These are phyloP conservation scores for Lathyrus aphaca DNA, from an alignment of 306 rosid species.

Conservation along the genomic window DNA sequence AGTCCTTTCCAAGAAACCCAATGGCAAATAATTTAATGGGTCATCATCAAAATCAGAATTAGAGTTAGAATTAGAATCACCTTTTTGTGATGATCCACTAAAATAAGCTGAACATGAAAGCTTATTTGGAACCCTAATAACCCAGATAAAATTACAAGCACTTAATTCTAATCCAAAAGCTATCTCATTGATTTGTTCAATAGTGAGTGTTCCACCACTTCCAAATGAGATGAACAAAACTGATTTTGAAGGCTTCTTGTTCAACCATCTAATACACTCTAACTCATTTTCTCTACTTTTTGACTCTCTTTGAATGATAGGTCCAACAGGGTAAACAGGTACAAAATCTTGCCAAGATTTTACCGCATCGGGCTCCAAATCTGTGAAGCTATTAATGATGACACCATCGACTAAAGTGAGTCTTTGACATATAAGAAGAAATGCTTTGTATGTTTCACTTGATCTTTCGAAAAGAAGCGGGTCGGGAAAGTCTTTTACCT, in stretches of 20 bases:
- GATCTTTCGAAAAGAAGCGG: not conserved
- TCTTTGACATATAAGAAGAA: not conserved
- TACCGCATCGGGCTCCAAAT: not conserved
- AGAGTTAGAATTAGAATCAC: not conserved
- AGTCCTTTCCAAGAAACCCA: conserved; percentile 10
- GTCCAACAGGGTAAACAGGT: conserved; percentile 10
- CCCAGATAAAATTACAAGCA: conserved; percentile 13
- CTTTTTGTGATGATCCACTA: not conserved
- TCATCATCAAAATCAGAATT: not conserved
- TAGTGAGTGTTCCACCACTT: conserved; percentile 30
- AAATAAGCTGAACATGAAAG: not conserved
- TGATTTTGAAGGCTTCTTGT: not conserved
- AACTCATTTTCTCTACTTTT: not conserved
- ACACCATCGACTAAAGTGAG: not conserved
- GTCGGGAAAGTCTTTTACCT: conserved; percentile 2
- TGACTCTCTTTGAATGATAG: conserved; percentile 5
- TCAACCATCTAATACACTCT: conserved; percentile 1
- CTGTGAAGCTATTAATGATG: not conserved
- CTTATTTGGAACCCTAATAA: conserved; percentile 12
- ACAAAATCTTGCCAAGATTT: not conserved
- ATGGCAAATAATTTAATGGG: not conserved
- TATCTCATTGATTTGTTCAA: conserved; percentile 10
- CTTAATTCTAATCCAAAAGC: conserved; percentile 19
- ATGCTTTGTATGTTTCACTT: not conserved
- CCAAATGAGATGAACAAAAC: conserved; percentile 27